Evolutionary conservation across 169 alveolate species (phyloP).

Genomic region (Plasmodium billcollinsi): DNA sequence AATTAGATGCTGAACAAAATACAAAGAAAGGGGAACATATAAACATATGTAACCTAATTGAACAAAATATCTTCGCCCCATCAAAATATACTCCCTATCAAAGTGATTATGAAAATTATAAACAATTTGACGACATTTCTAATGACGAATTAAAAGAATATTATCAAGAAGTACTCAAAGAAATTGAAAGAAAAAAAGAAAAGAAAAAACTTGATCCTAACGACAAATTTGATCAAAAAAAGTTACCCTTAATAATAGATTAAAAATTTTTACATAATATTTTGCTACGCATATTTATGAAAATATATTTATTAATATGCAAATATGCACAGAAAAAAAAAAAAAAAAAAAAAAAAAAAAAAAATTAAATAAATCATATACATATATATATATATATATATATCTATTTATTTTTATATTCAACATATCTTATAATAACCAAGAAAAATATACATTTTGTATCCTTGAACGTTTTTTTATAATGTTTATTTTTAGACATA

Average conservation of each 20-base stretch:
- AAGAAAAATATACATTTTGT: too few species aligned
- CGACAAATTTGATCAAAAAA: slow-evolving; percentile 18
- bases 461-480: too few species aligned
- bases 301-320: too few species aligned
- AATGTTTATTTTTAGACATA: too few species aligned
- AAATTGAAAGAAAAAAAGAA: slow-evolving; percentile 12
- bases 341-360: too few species aligned
- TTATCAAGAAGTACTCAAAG: slow-evolving; percentile 29
- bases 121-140: neutral
- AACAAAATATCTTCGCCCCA: slow-evolving; percentile 27
- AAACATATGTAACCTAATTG: neutral
- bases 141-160: slow-evolving; percentile 13
- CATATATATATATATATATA: too few species aligned
- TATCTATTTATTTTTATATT: too few species aligned
- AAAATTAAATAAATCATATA: too few species aligned
- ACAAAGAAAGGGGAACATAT: slow-evolving; percentile 13
- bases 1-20: slow-evolving; percentile 22
- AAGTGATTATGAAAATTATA: neutral
- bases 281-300: neutral
- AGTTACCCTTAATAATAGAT: slow-evolving; percentile 50
- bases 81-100: slow-evolving; percentile 4
- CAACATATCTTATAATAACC: too few species aligned
- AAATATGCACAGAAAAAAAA: too few species aligned
- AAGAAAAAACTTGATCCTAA: slow-evolving; percentile 27
- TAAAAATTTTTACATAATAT: neutral